phyloP scores from a whole-genome alignment of 257 asterid genomes.

The Fraxinus cuspidata region DNA sequence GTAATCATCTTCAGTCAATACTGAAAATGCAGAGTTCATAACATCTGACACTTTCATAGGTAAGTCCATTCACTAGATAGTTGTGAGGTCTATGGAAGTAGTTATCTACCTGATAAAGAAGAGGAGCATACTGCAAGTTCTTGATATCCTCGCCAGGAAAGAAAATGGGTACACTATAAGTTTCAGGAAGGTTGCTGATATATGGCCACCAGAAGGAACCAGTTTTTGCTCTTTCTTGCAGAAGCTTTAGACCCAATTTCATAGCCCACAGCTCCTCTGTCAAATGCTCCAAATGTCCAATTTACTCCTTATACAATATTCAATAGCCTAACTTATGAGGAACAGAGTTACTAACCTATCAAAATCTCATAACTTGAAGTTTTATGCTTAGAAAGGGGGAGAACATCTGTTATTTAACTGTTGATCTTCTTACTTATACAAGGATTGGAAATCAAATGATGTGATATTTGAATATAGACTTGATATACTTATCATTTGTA shows the following conservation, averaged over 20 bases:
- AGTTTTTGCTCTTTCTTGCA: constrained; percentile 78
- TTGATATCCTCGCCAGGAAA: constrained; percentile 93
- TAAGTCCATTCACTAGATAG: neutral
- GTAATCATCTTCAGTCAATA: constrained; percentile 18
- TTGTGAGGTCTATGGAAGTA: neutral
- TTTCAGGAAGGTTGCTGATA: constrained; percentile 89
- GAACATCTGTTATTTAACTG: neutral
- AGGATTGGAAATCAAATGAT: neutral
- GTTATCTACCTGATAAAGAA: constrained; percentile 80
- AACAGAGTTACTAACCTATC: constrained; percentile 44
- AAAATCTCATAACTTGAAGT: constrained; percentile 3
- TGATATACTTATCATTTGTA: neutral
- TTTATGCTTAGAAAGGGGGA: neutral
- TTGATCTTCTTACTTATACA: neutral
- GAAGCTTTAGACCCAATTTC: constrained; percentile 91
- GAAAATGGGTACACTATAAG: constrained; percentile 79
- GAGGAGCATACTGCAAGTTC: constrained; percentile 94
- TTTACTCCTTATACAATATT: constrained; percentile 76
- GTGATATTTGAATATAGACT: neutral
- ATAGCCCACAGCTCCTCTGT: constrained; percentile 98
- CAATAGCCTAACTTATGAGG: constrained; percentile 65
- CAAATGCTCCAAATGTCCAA: constrained; percentile 89
- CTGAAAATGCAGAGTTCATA: neutral
- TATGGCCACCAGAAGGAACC: constrained; percentile 98
- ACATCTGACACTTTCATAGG: neutral